Evolutionary conservation across 2,329 filamentous ascomycete species (phyloP), one percentile per base, ranked within the genome.

Genomic region (Scedosporium dehoogii): DNA sequence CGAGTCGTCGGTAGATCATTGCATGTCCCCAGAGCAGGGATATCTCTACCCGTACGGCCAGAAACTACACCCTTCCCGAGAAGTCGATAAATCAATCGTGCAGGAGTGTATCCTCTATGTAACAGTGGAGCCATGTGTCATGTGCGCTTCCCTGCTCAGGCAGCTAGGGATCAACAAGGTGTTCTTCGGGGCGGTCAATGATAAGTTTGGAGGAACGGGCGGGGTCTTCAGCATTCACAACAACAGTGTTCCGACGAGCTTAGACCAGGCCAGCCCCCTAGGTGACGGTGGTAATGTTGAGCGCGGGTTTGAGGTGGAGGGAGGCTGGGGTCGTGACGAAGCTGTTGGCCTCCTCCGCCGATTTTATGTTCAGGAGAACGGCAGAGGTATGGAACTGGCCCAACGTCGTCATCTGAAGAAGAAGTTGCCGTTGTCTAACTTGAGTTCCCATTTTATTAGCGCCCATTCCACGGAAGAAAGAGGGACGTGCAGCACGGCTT

Each of bases 301-400:
- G 72, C 80, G 79, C 9, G 86, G 90, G 4, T 97, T 90, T 72
- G 86, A 89, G 56, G 91, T 91, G 63, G 88, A 92, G 71, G 91
- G 92, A 46, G 93, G 92, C 1, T 88, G 96, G 79, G 91, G 91
- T 69, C 85, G 91, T 57, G 90, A 96, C 70, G 93, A 97, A 71
- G 93, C 94, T 4, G 96, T 99, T 64, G 92, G 93, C 74, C 76
- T 99, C 67, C 80, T 99, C 67, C 84, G 96, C 66, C 87, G 93
- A 64, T 99, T 99, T 75, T 99, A 99, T 73, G 90, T 99, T 38
- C 94, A 99, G 75, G 92, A 99, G 75, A 99, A 99, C 74, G 91
- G 90, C 66, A 90, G 94, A 80, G 91, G 90, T 90, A 77, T 69
- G 79, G 70, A 29, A 42, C 23, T 25, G 9, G n/a, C 51, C 51